Evolutionary conservation across 1,284 basidiomycete species (phyloP).

Genomic region (Leccinum subrobustum): DNA sequence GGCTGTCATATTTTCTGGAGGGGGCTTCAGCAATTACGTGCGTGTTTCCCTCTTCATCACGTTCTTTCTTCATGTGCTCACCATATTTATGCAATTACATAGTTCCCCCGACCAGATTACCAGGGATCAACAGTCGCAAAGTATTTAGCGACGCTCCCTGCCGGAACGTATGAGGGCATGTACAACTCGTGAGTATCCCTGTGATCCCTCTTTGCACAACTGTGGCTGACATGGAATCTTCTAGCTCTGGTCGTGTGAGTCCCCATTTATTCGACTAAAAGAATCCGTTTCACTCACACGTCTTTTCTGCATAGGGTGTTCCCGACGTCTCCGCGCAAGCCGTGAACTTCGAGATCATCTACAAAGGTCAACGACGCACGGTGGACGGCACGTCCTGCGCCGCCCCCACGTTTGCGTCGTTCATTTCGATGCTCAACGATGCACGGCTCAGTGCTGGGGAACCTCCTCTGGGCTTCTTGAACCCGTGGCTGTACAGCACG

Average conservation of each 20-base stretch:
- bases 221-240: neutral
- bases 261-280: conserved; percentile 24
- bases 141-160: conserved; percentile 47
- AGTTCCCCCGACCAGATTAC: conserved; percentile 26
- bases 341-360: conserved; percentile 9
- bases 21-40: conserved; percentile 54
- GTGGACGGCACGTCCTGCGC: conserved; percentile 51
- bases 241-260: conserved; percentile 38
- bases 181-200: conserved; percentile 48
- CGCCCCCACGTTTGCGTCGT: conserved; percentile 20
- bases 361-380: conserved; percentile 8
- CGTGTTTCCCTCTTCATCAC: neutral
- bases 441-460: conserved; percentile 44
- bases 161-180: conserved; percentile 51
- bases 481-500: conserved; percentile 53
- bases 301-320: conserved; percentile 35
- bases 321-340: conserved; percentile 65
- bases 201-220: neutral
- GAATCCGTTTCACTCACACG: conserved; percentile 24
- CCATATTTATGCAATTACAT: neutral
- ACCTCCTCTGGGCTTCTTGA: conserved; percentile 55
- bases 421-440: conserved; percentile 64
- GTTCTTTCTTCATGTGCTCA: neutral
- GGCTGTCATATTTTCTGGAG: conserved; percentile 59
- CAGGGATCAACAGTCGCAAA: conserved; percentile 9